These are phyloP conservation scores for Schoenoplectus tabernaemontani DNA, from an alignment of 202 grass and related monocot species.

Conservation along the genomic window DNA sequence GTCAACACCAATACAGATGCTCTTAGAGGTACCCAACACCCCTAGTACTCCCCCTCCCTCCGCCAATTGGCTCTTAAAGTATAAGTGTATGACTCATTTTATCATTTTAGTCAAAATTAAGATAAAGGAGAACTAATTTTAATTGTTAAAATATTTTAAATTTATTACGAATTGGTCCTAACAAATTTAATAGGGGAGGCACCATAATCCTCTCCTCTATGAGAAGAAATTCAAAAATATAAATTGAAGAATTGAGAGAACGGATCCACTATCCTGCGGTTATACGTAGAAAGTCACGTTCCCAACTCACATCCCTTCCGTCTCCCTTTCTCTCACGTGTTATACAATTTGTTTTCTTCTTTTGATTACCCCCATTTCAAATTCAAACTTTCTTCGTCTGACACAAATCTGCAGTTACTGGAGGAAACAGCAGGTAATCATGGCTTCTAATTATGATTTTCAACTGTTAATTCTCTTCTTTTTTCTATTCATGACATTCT, in stretches of 20 bases:
- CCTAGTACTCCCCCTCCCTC: too few relatives aligned
- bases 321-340: conserved; percentile 1
- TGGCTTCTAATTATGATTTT: neutral
- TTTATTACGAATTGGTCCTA: neutral
- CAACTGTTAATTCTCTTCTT: conserved; percentile 2
- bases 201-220: neutral
- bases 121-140: neutral
- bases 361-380: neutral
- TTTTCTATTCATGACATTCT: neutral
- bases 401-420: neutral
- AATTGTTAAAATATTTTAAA: neutral
- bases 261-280: neutral
- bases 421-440: neutral
- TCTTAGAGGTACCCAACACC: too few relatives aligned
- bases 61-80: too few relatives aligned
- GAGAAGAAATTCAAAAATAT: neutral
- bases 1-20: too few relatives aligned
- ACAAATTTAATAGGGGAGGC: neutral
- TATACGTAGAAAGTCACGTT: conserved; percentile 21
- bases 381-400: neutral
- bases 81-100: too few relatives aligned
- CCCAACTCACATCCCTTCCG: conserved; percentile 2
- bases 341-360: neutral
- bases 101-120: neutral
- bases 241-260: neutral